These are phyloP conservation scores for Botrytis hyacinthi DNA, from an alignment of 2,329 filamentous ascomycete species.

Conservation along the genomic window DNA sequence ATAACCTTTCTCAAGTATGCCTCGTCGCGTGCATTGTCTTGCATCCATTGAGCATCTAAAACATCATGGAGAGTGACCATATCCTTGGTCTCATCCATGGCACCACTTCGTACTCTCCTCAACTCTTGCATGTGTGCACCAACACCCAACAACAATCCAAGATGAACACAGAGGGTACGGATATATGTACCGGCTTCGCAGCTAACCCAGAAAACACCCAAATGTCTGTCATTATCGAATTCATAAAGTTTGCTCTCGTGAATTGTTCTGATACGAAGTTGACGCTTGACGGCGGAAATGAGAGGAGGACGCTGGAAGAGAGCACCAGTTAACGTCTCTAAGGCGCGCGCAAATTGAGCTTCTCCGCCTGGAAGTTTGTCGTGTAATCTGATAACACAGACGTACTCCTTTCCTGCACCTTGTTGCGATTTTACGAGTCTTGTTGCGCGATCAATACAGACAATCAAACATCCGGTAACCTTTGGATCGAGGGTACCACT, in stretches of 20 bases:
- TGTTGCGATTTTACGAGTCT: slow-evolving; percentile 98
- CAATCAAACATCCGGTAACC: slow-evolving; percentile 92
- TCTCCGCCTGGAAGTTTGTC: slow-evolving; percentile 93
- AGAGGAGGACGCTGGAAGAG: slow-evolving; percentile 95
- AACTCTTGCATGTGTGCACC: slow-evolving; percentile 99
- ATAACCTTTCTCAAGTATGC: slow-evolving; percentile 89
- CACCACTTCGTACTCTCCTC: slow-evolving; percentile 86
- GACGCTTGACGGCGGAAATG: slow-evolving; percentile 98
- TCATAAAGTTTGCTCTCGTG: slow-evolving; percentile 96
- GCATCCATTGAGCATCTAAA: slow-evolving; percentile 91
- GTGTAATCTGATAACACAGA: slow-evolving; percentile 91
- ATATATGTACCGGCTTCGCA: slow-evolving; percentile 99
- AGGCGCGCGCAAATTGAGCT: slow-evolving; percentile 85
- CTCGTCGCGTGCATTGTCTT: slow-evolving; percentile 95
- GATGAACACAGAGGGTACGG: slow-evolving; percentile 93
- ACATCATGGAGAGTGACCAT: slow-evolving; percentile 95
- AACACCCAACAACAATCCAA: slow-evolving; percentile 73
- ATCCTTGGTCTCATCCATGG: slow-evolving; percentile 86
- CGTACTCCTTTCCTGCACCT: slow-evolving; percentile 98
- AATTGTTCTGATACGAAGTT: slow-evolving; percentile 96
- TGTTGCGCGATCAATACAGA: slow-evolving; percentile 94
- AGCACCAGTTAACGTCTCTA: slow-evolving; percentile 94
- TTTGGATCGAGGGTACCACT: slow-evolving; percentile 97
- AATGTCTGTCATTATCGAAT: slow-evolving; percentile 96
- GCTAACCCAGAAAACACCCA: slow-evolving; percentile 98